These are phyloP conservation scores for Lecanicillium sp. DNA, from an alignment of 2,329 filamentous ascomycete genomes.

Conservation along the genomic window DNA sequence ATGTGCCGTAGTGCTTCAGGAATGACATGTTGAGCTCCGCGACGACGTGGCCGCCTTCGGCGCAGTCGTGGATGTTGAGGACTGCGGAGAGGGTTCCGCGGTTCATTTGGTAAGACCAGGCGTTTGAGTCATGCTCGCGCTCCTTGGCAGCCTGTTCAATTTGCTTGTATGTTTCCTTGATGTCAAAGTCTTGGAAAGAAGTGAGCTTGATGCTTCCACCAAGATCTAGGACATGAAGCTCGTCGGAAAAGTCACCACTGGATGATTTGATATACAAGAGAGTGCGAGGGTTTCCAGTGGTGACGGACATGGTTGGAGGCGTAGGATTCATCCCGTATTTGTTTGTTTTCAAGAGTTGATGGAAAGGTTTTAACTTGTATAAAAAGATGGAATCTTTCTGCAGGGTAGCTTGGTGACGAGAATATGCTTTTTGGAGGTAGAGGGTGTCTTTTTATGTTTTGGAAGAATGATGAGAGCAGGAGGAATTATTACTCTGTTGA, in stretches of 20 bases:
- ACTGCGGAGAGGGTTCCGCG: neutral
- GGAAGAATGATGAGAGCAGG: too few relatives aligned
- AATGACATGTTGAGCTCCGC: neutral
- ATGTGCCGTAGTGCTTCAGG: neutral
- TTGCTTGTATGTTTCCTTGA: neutral
- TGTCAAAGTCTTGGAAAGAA: neutral
- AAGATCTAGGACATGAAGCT: neutral
- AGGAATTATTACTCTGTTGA: too few relatives aligned
- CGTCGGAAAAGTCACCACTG: neutral
- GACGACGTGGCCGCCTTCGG: neutral
- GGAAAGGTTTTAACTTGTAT: too few relatives aligned
- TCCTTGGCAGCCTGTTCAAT: neutral
- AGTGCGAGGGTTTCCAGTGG: neutral
- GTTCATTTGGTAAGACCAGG: neutral
- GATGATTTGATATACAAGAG: neutral
- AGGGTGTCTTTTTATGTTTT: too few relatives aligned
- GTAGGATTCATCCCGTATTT: too few relatives aligned
- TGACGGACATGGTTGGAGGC: too few relatives aligned
- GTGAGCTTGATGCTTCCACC: neutral
- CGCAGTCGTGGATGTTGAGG: neutral
- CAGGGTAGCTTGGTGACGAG: too few relatives aligned
- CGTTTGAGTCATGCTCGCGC: neutral
- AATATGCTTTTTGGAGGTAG: too few relatives aligned
- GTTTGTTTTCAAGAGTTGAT: too few relatives aligned
- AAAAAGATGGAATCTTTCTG: too few relatives aligned